Percentiles rank a stretch among this genome's conserved stretches.
Conservation (phyloP, 2,329 filamentous ascomycete species). For the Claviceps fusiformis region DNA sequence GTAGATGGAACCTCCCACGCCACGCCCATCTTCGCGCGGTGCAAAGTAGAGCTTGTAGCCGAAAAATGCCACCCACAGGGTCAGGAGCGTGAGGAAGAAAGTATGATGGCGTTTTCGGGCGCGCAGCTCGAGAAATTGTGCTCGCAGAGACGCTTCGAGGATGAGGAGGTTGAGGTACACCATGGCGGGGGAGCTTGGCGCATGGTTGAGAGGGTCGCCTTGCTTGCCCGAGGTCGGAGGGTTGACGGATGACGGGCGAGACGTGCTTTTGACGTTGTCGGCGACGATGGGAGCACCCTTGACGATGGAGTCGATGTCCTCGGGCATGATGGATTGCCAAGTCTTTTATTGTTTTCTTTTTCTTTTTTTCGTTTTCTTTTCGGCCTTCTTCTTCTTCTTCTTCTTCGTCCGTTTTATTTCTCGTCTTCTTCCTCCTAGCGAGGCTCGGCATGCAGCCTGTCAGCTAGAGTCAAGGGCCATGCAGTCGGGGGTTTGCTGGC, state of each 20-base stretch:
- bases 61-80: conserved; percentile 71
- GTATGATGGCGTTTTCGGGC: conserved; percentile 82
- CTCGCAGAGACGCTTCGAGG: conserved; percentile 83
- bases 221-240: conserved; percentile 30
- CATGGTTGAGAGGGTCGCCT: conserved; percentile 60
- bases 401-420: too few relatives aligned
- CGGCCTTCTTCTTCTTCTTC: background rate
- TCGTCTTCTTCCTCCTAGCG: background rate
- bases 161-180: conserved; percentile 98
- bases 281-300: conserved; percentile 66
- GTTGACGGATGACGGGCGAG: conserved; percentile 30
- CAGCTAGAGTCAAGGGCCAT: conserved; percentile 1
- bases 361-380: too few relatives aligned
- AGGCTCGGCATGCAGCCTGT: conserved; percentile 2
- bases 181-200: conserved; percentile 84
- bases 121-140: conserved; percentile 83
- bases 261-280: conserved; percentile 29
- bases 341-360: too few relatives aligned
- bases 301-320: conserved; percentile 73
- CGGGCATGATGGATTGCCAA: conserved; percentile 33
- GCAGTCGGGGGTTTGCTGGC: background rate
- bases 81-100: conserved; percentile 73
- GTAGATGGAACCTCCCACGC: conserved; percentile 86
- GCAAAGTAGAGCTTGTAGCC: conserved; percentile 83
- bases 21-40: conserved; percentile 88